These are phyloP conservation scores for Populus simonii DNA, from an alignment of 345 rosid genomes.

Conservation along the genomic window DNA sequence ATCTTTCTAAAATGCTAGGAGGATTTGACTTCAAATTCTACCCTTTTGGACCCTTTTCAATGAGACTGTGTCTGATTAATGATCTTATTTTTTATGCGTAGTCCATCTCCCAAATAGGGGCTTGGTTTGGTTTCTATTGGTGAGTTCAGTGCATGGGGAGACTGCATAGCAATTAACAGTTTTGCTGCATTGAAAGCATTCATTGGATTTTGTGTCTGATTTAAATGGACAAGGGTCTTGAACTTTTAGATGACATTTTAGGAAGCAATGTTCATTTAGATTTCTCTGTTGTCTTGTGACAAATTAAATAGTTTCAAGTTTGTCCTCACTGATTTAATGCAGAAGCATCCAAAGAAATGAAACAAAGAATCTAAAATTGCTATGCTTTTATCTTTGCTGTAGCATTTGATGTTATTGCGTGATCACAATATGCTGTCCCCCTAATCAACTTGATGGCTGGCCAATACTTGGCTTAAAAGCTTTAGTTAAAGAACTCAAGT, in stretches of 20 bases:
- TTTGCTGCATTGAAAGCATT: neutral
- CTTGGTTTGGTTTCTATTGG: neutral
- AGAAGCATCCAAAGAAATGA: neutral
- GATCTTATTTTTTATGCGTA: neutral
- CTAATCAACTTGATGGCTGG: neutral
- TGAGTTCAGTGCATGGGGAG: neutral
- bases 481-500: neutral
- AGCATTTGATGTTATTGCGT: neutral
- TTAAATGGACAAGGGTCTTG: neutral
- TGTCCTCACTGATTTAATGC: neutral
- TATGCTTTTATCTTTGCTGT: neutral
- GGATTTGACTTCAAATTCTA: neutral
- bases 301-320: neutral
- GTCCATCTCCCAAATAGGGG: neutral
- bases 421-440: neutral
- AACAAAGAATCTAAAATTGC: neutral
- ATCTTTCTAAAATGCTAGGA: neutral
- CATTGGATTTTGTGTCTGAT: neutral
- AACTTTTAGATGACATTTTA: neutral
- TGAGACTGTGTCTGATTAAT: neutral
- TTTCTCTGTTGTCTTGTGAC: conserved; percentile 1
- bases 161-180: neutral
- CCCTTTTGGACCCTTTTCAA: neutral
- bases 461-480: neutral
- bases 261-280: neutral